Percentiles rank a stretch among this genome's conserved stretches.
Evolutionary conservation across 352 stramenopile genomes (phyloP).

Genomic region (Elongisporangium senticosum): DNA sequence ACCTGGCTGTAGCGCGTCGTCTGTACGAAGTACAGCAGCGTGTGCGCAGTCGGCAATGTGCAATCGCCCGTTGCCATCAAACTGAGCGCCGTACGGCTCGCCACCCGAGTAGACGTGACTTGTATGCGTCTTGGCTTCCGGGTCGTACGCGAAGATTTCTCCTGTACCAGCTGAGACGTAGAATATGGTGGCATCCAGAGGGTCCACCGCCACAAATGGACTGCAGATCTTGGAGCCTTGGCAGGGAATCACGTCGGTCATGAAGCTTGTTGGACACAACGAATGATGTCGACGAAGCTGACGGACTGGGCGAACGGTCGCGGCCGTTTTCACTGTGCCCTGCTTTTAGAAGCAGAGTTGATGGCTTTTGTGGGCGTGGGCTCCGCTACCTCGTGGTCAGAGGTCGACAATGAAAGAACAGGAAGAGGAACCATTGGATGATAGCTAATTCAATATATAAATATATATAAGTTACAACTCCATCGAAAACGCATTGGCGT

Average conservation of each 20-base stretch:
- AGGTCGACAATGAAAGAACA: too few species aligned
- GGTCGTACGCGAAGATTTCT: slow-evolving; percentile 53
- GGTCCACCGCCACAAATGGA: slow-evolving; percentile 40
- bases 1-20: slow-evolving; percentile 48
- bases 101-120: slow-evolving; percentile 60
- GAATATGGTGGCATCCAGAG: slow-evolving; percentile 26
- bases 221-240: slow-evolving; percentile 70
- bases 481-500: slow-evolving; percentile 35
- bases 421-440: too few species aligned
- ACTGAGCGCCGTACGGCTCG: slow-evolving; percentile 55
- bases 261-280: neutral
- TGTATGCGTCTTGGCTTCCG: slow-evolving; percentile 18
- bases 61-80: slow-evolving; percentile 53
- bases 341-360: too few species aligned
- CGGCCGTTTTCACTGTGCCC: neutral
- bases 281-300: neutral
- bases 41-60: slow-evolving; percentile 73
- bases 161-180: slow-evolving; percentile 71
- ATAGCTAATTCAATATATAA: too few species aligned
- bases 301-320: neutral
- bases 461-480: slow-evolving; percentile 15
- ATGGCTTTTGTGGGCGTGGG: too few species aligned
- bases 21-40: slow-evolving; percentile 61
- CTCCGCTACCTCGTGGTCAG: too few species aligned
- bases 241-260: slow-evolving; percentile 42